Evolutionary conservation across 2,329 filamentous ascomycete species (phyloP).

Genomic region (Aspergillus cejpii): DNA sequence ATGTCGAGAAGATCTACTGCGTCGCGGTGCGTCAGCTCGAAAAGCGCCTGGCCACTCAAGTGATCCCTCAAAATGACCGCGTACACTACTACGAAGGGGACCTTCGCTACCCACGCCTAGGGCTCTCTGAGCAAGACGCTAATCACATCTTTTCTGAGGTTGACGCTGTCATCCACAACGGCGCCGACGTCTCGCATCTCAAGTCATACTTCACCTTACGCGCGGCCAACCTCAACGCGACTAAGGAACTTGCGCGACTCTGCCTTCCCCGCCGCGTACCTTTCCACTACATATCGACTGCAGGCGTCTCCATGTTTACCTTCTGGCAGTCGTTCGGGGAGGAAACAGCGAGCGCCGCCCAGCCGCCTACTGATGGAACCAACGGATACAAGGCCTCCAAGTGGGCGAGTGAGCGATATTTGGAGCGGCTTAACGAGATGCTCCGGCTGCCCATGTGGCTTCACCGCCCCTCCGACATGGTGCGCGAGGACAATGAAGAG

Average conservation of each 20-base stretch:
- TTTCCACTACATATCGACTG: slow-evolving; percentile 29
- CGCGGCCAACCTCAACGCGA: slow-evolving; percentile 23
- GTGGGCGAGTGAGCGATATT: slow-evolving; percentile 27
- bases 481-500: slow-evolving; percentile 9
- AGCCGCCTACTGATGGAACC: too few relatives aligned
- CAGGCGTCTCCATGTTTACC: slow-evolving; percentile 13
- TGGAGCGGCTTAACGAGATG: slow-evolving; percentile 24
- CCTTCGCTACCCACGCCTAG: neutral
- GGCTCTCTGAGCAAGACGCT: neutral
- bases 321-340: slow-evolving; percentile 11
- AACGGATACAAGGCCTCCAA: too few relatives aligned
- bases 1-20: too few relatives aligned
- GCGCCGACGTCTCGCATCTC: slow-evolving; percentile 24
- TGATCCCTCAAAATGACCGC: neutral
- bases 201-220: slow-evolving; percentile 27
- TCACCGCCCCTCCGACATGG: slow-evolving; percentile 26
- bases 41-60: neutral
- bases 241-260: slow-evolving; percentile 21
- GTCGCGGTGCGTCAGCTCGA: neutral
- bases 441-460: slow-evolving; percentile 23
- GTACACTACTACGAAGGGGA: neutral
- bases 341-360: too few relatives aligned
- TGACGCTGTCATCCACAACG: slow-evolving; percentile 24
- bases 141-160: slow-evolving; percentile 1
- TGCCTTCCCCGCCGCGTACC: slow-evolving; percentile 20